Percentiles rank a stretch among this genome's conserved stretches.
Evolutionary conservation across 805 yeast genomes (phyloP).

Genomic region (Wickerhamomyces canadensis): DNA sequence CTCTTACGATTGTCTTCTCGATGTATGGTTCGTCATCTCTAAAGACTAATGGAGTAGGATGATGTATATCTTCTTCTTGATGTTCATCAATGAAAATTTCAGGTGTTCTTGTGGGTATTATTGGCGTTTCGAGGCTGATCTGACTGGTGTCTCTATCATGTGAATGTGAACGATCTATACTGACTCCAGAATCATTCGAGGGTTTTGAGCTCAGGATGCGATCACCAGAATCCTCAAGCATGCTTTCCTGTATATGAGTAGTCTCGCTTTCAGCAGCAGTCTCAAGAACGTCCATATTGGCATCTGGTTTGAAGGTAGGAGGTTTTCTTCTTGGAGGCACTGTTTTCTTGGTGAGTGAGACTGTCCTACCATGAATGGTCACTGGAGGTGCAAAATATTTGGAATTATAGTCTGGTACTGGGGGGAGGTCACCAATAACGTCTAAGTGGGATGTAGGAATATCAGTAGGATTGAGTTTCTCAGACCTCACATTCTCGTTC

Average conservation of each 20-base stretch:
- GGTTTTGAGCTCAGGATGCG: too few species aligned
- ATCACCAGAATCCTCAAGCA: too few species aligned
- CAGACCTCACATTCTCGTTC: neutral
- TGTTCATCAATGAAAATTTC: neutral
- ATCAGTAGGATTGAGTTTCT: conserved; percentile 6
- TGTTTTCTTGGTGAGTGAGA: conserved; percentile 16
- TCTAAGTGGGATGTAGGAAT: conserved; percentile 10
- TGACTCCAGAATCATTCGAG: too few species aligned
- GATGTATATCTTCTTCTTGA: neutral
- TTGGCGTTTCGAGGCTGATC: too few species aligned
- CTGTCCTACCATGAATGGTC: conserved; percentile 22
- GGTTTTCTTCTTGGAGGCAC: conserved; percentile 21
- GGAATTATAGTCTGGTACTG: conserved; percentile 24
- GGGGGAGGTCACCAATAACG: conserved; percentile 16
- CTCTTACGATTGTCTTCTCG: neutral
- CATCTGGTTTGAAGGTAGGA: conserved; percentile 3
- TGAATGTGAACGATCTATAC: too few species aligned
- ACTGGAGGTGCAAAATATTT: conserved; percentile 21
- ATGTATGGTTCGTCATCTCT: neutral
- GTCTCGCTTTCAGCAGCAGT: neutral
- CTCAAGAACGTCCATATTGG: neutral
- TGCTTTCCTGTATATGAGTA: neutral
- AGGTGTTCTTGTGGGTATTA: neutral
- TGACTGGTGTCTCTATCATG: too few species aligned
- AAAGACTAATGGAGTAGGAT: too few species aligned